Percentiles rank a stretch among this genome's conserved stretches.
Conservation (phyloP, 345 rosid species). For the Dimocarpus longan region DNA sequence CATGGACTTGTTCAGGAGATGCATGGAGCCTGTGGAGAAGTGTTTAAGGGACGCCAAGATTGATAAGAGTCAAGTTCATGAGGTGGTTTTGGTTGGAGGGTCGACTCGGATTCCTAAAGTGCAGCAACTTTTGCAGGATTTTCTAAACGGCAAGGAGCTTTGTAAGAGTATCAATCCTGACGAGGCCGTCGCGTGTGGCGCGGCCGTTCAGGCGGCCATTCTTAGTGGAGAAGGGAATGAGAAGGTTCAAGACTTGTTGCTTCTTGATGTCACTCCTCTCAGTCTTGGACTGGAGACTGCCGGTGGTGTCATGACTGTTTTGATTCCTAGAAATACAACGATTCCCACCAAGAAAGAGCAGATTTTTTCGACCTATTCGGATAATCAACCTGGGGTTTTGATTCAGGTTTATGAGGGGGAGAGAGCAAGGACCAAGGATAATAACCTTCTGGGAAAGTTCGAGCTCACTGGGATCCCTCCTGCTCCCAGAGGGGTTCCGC, state of each 20-base stretch:
- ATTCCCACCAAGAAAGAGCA: conserved; percentile 48
- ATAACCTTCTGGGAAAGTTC: conserved; percentile 49
- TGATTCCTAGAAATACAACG: conserved; percentile 50
- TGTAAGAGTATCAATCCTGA: conserved; percentile 55
- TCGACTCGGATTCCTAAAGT: conserved; percentile 53
- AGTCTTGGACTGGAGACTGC: conserved; percentile 54
- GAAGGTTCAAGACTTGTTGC: conserved; percentile 47
- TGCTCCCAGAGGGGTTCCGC: conserved; percentile 52
- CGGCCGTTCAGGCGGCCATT: conserved; percentile 53
- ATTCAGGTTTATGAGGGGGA: conserved; percentile 55
- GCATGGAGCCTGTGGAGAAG: conserved; percentile 58
- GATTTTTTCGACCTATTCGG: conserved; percentile 46
- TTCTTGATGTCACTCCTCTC: conserved; percentile 45
- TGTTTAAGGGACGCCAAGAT: conserved; percentile 40
- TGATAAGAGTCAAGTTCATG: conserved; percentile 41
- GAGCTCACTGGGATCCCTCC: conserved; percentile 53
- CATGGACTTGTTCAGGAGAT: conserved; percentile 49
- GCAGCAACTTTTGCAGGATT: conserved; percentile 48
- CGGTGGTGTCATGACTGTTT: conserved; percentile 48
- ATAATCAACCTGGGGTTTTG: conserved; percentile 46
- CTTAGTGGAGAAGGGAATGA: conserved; percentile 47
- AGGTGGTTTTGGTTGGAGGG: conserved; percentile 49
- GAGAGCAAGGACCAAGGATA: conserved; percentile 50
- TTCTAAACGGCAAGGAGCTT: conserved; percentile 49
- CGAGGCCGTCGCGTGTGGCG: conserved; percentile 51